These are phyloP conservation scores for Galerina marginata DNA, from an alignment of 768 basidiomycete genomes.

Conservation along the genomic window DNA sequence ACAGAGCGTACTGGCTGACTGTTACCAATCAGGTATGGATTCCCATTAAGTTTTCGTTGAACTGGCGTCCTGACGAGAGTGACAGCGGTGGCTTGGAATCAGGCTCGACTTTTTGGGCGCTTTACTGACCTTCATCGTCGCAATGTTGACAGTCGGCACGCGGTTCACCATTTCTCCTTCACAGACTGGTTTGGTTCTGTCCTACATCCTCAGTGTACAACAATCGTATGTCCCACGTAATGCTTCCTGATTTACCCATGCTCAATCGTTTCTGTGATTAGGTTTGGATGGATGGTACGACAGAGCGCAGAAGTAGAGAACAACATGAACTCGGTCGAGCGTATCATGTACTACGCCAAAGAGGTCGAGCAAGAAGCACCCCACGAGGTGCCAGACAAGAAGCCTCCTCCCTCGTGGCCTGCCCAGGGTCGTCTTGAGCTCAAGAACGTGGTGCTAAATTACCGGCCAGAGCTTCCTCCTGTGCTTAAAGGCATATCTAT, in stretches of 20 bases:
- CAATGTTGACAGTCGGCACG: slow-evolving; percentile 77
- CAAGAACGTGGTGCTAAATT: slow-evolving; percentile 76
- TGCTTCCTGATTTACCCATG: slow-evolving; percentile 1
- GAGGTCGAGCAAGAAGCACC: slow-evolving; percentile 84
- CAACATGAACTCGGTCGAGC: slow-evolving; percentile 91
- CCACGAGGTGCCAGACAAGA: slow-evolving; percentile 63
- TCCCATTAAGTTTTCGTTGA: neutral
- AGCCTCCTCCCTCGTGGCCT: slow-evolving; percentile 76
- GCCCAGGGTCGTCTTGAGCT: slow-evolving; percentile 73
- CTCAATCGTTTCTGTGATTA: slow-evolving; percentile 27
- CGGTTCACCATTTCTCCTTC: slow-evolving; percentile 79
- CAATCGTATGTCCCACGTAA: slow-evolving; percentile 49
- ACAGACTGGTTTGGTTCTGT: slow-evolving; percentile 77
- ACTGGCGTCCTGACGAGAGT: neutral
- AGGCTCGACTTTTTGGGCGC: slow-evolving; percentile 87
- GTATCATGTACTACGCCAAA: slow-evolving; percentile 81
- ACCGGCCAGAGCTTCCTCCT: slow-evolving; percentile 86
- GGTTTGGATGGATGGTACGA: slow-evolving; percentile 78
- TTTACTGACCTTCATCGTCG: slow-evolving; percentile 75
- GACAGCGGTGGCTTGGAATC: slow-evolving; percentile 83
- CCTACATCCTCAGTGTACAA: slow-evolving; percentile 82
- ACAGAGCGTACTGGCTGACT: slow-evolving; percentile 88
- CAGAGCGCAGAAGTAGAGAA: slow-evolving; percentile 90
- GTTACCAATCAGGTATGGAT: slow-evolving; percentile 73
- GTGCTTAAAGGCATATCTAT: slow-evolving; percentile 87